Base-by-base conservation (phyloP, 2,329 filamentous ascomycete species). In the Trichoderma semiorbis region DNA sequence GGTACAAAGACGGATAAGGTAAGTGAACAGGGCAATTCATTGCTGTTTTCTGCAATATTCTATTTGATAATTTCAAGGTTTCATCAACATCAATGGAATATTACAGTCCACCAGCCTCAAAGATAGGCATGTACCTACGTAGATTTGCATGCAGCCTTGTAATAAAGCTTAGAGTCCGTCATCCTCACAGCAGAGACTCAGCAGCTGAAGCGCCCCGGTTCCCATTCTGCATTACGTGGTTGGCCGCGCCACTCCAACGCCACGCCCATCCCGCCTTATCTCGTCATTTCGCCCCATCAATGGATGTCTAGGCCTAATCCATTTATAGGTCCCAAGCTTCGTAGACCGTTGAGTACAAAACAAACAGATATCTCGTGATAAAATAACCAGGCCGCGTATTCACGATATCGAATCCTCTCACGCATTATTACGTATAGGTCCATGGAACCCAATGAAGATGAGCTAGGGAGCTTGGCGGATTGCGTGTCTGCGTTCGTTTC, bases 181-280 rank as follows among this genome's bases (percentile, higher is more conserved):
- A 12, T n/a, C 7, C 24, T 18, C 36, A 18, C 21, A n/a, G 24
- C 14, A 32, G 60, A 58, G 70, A 57, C 64, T 69, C 64, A 69
- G 62, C 69, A 71, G 7, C 34, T 47, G 18, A 64, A 43, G 32
- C 30, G 58, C 30, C 32, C 50, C 61, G n/a, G 39, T n/a, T 4
- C 6, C 7, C 16, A 39, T n/a, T 43, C 16, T 18, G 39, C 39
- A 73, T 73, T 66, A 73, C 71, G 72, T 73, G 68, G 62, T 70
- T 69, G 70, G 72, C 72, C 72, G 69, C 72, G 72, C 72, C 72
- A 72, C 72, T 28, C 57, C n/a, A 26, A 67, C 70, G 60, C 72
- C 68, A 70, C 66, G 50, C 62, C 53, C n/a, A 30, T 67, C 47
- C 57, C 18, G 11, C 30, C 53, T 30, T 18, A 32, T 43, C 43